Percentiles rank a stretch among this genome's conserved stretches.
phyloP scores from a whole-genome alignment of 1,284 basidiomycete genomes.

The Mycena sp. region DNA sequence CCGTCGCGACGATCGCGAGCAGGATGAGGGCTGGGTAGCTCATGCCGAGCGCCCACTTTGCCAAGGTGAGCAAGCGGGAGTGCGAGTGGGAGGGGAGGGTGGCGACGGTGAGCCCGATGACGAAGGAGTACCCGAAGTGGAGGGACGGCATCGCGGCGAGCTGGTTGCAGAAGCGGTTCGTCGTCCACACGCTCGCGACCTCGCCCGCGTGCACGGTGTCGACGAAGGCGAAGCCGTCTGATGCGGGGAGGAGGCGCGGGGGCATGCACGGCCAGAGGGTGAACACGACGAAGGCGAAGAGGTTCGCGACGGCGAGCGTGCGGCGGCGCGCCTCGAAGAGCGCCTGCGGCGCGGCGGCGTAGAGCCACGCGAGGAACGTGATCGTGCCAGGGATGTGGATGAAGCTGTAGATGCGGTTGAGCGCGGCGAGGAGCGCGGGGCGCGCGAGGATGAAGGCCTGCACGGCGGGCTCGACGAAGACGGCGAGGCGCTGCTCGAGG shows the following conservation, averaged over 20 bases:
- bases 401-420: slow-evolving; percentile 31
- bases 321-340: slow-evolving; percentile 30
- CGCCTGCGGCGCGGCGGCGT: slow-evolving; percentile 25
- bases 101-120: slow-evolving; percentile 29
- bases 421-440: slow-evolving; percentile 25
- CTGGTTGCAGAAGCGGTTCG: slow-evolving; percentile 29
- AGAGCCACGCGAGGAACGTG: slow-evolving; percentile 31
- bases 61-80: slow-evolving; percentile 17
- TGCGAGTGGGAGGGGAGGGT: slow-evolving; percentile 23
- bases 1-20: slow-evolving; percentile 28
- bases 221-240: slow-evolving; percentile 25
- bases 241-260: slow-evolving; percentile 25
- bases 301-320: slow-evolving; percentile 28
- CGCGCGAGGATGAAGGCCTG: slow-evolving; percentile 25
- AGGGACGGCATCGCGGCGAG: slow-evolving; percentile 29
- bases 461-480: slow-evolving; percentile 27
- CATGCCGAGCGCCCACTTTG: slow-evolving; percentile 27
- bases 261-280: slow-evolving; percentile 30
- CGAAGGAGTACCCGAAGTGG: slow-evolving; percentile 27
- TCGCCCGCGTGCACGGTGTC: slow-evolving; percentile 30
- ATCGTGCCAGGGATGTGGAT: slow-evolving; percentile 30
- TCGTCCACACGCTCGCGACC: slow-evolving; percentile 29
- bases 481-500: slow-evolving; percentile 23
- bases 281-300: slow-evolving; percentile 31
- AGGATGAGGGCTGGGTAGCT: slow-evolving; percentile 28